A percentile compares a stretch with the other conserved stretches of the same genome.
Evolutionary conservation across 1,139 yeast genomes (phyloP).

Genomic region (Eremothecium coryli): DNA sequence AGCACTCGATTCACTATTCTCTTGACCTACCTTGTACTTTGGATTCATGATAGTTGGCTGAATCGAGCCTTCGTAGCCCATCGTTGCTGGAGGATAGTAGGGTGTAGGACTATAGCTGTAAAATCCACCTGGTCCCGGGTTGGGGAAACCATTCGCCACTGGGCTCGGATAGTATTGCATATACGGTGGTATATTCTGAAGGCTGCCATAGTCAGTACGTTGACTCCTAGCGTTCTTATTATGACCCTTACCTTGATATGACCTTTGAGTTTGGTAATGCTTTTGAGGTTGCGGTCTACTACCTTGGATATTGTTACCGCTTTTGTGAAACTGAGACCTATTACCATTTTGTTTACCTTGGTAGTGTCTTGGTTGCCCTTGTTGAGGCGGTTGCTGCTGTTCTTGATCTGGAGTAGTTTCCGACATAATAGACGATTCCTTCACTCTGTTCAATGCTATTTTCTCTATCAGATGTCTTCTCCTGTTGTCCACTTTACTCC

Average conservation of each 20-base stretch:
- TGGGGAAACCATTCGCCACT: conserved; percentile 3
- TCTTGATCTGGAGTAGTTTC: conserved; percentile 1
- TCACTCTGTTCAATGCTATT: too few relatives aligned
- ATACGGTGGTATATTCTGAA: conserved; percentile 4
- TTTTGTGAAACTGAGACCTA: conserved; percentile 4
- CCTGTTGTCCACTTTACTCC: too few relatives aligned
- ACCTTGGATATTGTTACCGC: conserved; percentile 1
- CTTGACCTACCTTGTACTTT: conserved; percentile 4
- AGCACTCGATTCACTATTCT: conserved; percentile 6
- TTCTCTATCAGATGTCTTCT: too few relatives aligned
- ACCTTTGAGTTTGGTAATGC: conserved; percentile 7
- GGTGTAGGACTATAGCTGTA: conserved; percentile 4
- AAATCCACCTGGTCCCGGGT: conserved; percentile 3
- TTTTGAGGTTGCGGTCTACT: conserved; percentile 3
- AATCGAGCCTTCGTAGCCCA: conserved; percentile 4
- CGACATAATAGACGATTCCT: neutral
- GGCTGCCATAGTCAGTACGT: conserved; percentile 2
- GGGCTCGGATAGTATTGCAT: conserved; percentile 5
- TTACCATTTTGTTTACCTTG: conserved; percentile 6
- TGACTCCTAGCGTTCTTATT: conserved; percentile 2
- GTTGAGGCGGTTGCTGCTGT: conserved; percentile 8
- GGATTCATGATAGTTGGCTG: conserved; percentile 4
- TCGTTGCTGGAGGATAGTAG: conserved; percentile 3
- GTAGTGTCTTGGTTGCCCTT: conserved; percentile 7
- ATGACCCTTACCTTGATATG: conserved; percentile 7